Percentiles rank a stretch among this genome's conserved stretches.
phyloP scores from a whole-genome alignment of 2,329 filamentous ascomycete species.

The Xylariaceae sp. region DNA sequence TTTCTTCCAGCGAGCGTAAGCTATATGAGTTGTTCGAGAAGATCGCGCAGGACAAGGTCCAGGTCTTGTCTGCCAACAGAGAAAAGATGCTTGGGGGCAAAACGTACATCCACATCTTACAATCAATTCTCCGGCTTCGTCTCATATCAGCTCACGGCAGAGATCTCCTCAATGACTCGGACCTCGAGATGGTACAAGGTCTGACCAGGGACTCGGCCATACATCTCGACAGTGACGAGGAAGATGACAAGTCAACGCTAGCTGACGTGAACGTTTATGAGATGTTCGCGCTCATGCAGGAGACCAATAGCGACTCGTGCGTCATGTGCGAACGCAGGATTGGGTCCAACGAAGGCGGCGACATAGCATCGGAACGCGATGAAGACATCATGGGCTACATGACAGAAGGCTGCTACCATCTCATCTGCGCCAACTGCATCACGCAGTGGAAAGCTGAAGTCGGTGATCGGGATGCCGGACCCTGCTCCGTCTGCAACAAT shows the following conservation, averaged over 20 bases:
- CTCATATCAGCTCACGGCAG: constrained; percentile 91
- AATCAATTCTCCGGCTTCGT: constrained; percentile 81
- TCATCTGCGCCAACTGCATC: constrained; percentile 72
- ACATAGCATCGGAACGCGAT: constrained; percentile 50
- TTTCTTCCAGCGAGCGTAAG: constrained; percentile 64
- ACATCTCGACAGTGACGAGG: constrained; percentile 74
- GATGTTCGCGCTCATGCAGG: constrained; percentile 75
- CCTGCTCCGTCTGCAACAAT: constrained; percentile 62
- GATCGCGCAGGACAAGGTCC: constrained; percentile 73
- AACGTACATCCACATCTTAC: constrained; percentile 89
- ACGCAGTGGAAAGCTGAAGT: constrained; percentile 49
- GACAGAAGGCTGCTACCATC: constrained; percentile 80
- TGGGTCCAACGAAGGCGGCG: constrained; percentile 42
- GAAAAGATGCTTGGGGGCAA: constrained; percentile 68
- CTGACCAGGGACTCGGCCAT: constrained; percentile 81
- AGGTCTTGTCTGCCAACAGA: constrained; percentile 57
- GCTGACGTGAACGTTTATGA: constrained; percentile 72
- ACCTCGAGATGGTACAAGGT: constrained; percentile 72
- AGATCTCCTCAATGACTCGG: constrained; percentile 78
- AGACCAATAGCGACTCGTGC: constrained; percentile 72
- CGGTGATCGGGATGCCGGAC: constrained; percentile 32
- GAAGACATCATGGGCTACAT: constrained; percentile 67
- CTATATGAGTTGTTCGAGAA: constrained; percentile 81
- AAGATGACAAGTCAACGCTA: constrained; percentile 49
- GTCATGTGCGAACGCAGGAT: constrained; percentile 61